Conservation (phyloP, 345 rosid genomes). For the Salix purpurea region DNA sequence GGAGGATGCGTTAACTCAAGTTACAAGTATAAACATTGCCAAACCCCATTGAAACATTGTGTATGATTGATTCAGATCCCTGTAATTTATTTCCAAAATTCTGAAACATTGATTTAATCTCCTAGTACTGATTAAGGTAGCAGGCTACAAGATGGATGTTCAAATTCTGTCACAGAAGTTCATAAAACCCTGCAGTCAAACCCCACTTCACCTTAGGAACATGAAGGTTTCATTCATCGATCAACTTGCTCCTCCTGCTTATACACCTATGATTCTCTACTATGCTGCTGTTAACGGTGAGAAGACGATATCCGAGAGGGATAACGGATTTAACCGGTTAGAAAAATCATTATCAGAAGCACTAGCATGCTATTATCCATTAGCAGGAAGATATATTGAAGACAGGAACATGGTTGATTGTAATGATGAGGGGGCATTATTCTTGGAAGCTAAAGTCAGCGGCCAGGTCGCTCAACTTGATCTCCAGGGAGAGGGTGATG, state of each 20-base stretch:
- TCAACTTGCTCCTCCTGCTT: conserved; percentile 26
- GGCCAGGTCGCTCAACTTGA: conserved; percentile 15
- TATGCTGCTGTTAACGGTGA: conserved; percentile 3
- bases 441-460: conserved; percentile 18
- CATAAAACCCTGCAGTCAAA: conserved; percentile 22
- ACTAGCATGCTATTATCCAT: conserved; percentile 23
- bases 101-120: not conserved
- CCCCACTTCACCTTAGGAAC: not conserved
- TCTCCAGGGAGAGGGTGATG: conserved; percentile 6
- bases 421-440: conserved; percentile 22
- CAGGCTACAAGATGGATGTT: conserved; percentile 13
- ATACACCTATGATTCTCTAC: conserved; percentile 25
- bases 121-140: not conserved
- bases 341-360: conserved; percentile 20
- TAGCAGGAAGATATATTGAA: conserved; percentile 25
- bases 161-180: conserved; percentile 20
- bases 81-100: not conserved
- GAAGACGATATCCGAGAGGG: not conserved
- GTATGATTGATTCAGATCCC: too few relatives aligned
- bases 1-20: too few relatives aligned
- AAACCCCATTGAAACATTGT: too few relatives aligned
- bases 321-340: not conserved
- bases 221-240: conserved; percentile 22
- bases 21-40: too few relatives aligned
- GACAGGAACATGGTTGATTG: conserved; percentile 21